Conservation (phyloP, 148 eudicot species). For the Camellia lanceoleosa region DNA sequence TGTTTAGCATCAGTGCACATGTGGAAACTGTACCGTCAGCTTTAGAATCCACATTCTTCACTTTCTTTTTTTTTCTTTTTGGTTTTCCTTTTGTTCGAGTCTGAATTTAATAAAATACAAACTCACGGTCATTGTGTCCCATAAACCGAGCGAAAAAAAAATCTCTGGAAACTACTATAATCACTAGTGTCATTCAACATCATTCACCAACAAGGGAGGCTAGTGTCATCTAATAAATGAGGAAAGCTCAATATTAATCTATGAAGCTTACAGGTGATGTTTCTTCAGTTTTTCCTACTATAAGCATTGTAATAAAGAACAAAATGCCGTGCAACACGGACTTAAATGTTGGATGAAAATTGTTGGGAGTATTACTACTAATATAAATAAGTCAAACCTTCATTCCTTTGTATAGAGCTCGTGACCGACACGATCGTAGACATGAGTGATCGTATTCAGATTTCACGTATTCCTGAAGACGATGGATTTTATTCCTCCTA, state of each 20-base stretch:
- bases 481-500: conserved; percentile 65
- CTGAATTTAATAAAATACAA: not conserved
- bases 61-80: not conserved
- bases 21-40: not conserved
- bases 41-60: not conserved
- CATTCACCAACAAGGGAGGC: not conserved
- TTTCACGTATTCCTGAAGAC: conserved; percentile 80
- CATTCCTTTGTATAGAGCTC: conserved; percentile 92
- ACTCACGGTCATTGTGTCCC: not conserved
- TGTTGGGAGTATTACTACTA: not conserved
- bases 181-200: not conserved
- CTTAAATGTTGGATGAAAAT: conserved; percentile 1
- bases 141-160: not conserved
- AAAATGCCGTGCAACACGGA: not conserved
- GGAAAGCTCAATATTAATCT: not conserved
- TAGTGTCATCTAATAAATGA: not conserved
- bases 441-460: conserved; percentile 90
- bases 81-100: not conserved
- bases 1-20: not conserved
- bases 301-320: not conserved
- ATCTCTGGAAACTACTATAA: not conserved
- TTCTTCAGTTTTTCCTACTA: not conserved
- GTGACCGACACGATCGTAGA: conserved; percentile 78
- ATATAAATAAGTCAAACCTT: conserved; percentile 45
- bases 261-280: not conserved